phyloP scores from a whole-genome alignment of 108 stramenopile genomes.

The Cylindrotheca closterium region DNA sequence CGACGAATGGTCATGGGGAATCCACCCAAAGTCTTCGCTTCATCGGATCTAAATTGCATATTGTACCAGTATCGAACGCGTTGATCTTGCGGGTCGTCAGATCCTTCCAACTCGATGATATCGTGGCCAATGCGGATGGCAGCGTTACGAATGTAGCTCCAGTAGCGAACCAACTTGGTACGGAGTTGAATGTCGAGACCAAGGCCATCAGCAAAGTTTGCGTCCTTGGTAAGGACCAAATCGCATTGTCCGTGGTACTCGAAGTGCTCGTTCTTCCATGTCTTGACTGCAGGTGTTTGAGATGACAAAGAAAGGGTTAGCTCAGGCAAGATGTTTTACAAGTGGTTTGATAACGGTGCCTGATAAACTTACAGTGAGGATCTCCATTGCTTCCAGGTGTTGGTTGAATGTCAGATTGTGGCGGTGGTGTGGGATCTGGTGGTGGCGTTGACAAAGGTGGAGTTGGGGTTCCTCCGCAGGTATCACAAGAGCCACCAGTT shows the following conservation, averaged over 20 bases:
- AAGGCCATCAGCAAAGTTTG: background rate
- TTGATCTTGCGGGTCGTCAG: background rate
- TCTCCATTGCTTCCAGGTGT: background rate
- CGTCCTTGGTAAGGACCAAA: slow-evolving; percentile 7
- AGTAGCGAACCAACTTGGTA: background rate
- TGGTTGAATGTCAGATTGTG: background rate
- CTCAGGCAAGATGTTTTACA: too few species aligned
- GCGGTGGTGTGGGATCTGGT: background rate
- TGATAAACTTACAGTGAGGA: background rate
- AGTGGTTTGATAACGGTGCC: background rate
- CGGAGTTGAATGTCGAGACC: background rate
- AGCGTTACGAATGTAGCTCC: background rate
- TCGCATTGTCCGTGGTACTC: slow-evolving; percentile 9
- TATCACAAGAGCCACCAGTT: background rate
- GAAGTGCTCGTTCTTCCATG: slow-evolving; percentile 3
- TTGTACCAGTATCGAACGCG: background rate
- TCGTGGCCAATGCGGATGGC: background rate
- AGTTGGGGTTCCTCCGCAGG: background rate
- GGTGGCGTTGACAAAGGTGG: background rate
- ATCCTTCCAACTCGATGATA: background rate
- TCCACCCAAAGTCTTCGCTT: background rate
- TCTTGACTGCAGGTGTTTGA: background rate
- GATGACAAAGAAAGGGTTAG: background rate
- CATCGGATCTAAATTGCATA: background rate
- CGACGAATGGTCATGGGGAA: background rate